Percentiles rank a stretch among this genome's conserved stretches.
Evolutionary conservation across 306 rosid species (phyloP).

Genomic region (Aeschynomene evenia): DNA sequence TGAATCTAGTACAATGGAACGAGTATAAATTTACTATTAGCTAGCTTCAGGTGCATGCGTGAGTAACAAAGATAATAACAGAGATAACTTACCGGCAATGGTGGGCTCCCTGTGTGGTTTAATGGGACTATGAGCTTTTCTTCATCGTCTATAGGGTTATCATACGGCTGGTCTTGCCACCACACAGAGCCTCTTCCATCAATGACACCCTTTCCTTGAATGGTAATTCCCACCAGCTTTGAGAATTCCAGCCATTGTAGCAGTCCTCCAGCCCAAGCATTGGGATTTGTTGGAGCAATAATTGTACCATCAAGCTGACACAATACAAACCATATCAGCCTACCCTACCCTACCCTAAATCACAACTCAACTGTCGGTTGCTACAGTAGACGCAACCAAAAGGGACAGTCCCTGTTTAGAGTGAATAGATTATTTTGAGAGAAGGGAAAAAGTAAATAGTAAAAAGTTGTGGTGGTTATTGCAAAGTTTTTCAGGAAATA

Average conservation of each 20-base stretch:
- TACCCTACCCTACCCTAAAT: too few relatives aligned
- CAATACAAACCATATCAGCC: slow-evolving; percentile 10
- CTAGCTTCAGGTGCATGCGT: slow-evolving; percentile 30
- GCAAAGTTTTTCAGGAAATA: slow-evolving; percentile 18
- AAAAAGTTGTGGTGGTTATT: slow-evolving; percentile 2
- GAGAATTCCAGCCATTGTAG: slow-evolving; percentile 85
- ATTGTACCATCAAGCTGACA: slow-evolving; percentile 86
- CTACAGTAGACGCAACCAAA: background rate
- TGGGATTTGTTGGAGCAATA: slow-evolving; percentile 69
- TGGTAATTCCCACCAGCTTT: slow-evolving; percentile 69
- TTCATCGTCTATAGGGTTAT: slow-evolving; percentile 72
- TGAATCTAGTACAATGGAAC: slow-evolving; percentile 48
- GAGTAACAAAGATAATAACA: background rate
- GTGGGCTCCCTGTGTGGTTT: slow-evolving; percentile 53
- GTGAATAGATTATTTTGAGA: too few relatives aligned
- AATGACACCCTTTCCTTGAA: slow-evolving; percentile 76
- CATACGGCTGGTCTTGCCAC: slow-evolving; percentile 76
- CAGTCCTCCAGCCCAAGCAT: slow-evolving; percentile 69
- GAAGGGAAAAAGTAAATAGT: too few relatives aligned
- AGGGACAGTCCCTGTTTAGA: background rate
- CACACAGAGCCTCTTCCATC: slow-evolving; percentile 93
- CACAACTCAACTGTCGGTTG: slow-evolving; percentile 3
- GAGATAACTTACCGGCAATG: slow-evolving; percentile 53
- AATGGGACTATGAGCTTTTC: slow-evolving; percentile 65
- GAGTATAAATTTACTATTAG: slow-evolving; percentile 1